Base-by-base conservation (phyloP, 148 eudicot species). In the Silene uniflora region DNA sequence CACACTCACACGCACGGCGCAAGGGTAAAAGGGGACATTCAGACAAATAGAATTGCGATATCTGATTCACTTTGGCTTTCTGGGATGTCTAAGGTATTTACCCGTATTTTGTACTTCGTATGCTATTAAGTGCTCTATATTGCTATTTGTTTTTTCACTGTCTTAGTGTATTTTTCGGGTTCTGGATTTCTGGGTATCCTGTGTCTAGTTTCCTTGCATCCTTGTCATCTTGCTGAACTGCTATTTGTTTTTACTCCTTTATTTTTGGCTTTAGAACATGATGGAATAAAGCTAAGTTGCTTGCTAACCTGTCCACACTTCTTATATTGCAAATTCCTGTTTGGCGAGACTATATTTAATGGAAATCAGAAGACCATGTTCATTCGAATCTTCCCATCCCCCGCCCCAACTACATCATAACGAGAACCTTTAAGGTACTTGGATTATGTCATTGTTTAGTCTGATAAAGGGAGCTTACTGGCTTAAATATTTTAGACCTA, bases 1-100 rank as follows among this genome's bases (percentile, higher is more conserved):
- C 86, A 27, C 78, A 74, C 81, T n/a, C n/a, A n/a, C n/a, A n/a
- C n/a, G n/a, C n/a, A n/a, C 96, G 97, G 63, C 93, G 93, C 35
- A 93, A 91, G 87, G 84, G 88, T 58, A 93, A 89, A 74, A 81
- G 98, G 46, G 92, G 83, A 72, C 93, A 89, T 84, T 62, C 91
- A 22, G 92, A 91, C 59, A 89, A 88, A 77, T 90, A 81, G 83
- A 85, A 23, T 32, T 62, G 66, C 62, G 77, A 62, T 21, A 6
- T 47, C 71, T 12, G 69, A 70, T 72, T 75, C 75, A 18, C 25
- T 56, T 35, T 69, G 73, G 69, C 72, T 61, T 73, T 75, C 52
- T 49, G 69, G 52, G 80, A 66, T 72, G 44, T 52, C 32, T 22
- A 42, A 62, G 77, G 86, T n/a, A n/a, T n/a, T n/a, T n/a, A n/a